Evolutionary conservation across 169 alveolate genomes (phyloP), one percentile per base, ranked within the genome.

Genomic region (Plasmodium coatneyi): DNA sequence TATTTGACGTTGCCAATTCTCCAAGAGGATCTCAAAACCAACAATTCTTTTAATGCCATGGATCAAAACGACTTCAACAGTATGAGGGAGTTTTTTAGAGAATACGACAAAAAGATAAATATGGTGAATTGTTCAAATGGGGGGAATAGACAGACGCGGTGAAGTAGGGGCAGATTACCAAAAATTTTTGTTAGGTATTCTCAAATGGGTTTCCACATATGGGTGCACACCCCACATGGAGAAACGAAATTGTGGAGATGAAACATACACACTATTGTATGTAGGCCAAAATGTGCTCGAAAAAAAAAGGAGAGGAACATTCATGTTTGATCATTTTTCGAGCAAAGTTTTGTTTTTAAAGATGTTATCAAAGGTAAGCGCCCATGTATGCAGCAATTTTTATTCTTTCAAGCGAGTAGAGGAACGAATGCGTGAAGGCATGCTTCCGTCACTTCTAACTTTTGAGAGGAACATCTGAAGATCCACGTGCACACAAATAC

Each of bases 51-150:
- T 76, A 86, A 86, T 76, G 80, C 79, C 71, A 86, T 86, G 93
- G 86, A 86, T 54, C 79, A 74, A 52, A 43, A 28, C 46, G 93
- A 78, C 41, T 86, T 86, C 46, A 74, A 86, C 70, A 74, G 22
- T 9, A 86, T 86, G 93, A 72, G 84, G 60, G 93, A 86, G 28
- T 86, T 86, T 54, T 86, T 86, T 54, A 86, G 86, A 76, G 93
- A 86, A 76, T 86, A 74, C 30, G 93, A 86, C 72, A 86, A 49
- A 76, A 86, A 76, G n/a, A 34, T 52, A 4, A 54, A 74, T 10
- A 86, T 52, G 52, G 16, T 36, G 46, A 86, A 52, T 52, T 60
- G 46, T 52, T 86, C 22, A 86, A 28, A 66, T 5, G 71, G 49
- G 71, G 14, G 43, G 72, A 82, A 9, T 46, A 54, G 1, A 22